Evolutionary conservation across 2,329 filamentous ascomycete genomes (phyloP).

Genomic region (Xylariaceae sp.): DNA sequence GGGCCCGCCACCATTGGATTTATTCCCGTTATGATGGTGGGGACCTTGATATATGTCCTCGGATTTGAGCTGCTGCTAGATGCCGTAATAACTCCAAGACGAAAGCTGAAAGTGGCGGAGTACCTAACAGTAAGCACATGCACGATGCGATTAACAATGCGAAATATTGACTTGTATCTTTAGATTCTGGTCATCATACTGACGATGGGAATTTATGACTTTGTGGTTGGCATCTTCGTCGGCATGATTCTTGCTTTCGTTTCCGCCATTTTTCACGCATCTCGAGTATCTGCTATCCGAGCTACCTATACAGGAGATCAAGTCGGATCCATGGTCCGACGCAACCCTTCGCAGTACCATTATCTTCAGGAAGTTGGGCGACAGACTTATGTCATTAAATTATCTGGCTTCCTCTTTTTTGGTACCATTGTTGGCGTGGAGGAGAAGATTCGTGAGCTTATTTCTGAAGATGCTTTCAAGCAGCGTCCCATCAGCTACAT

Average conservation of each 20-base stretch:
- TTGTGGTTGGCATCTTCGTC: slow-evolving; percentile 90
- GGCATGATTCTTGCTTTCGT: slow-evolving; percentile 92
- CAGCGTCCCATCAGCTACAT: slow-evolving; percentile 85
- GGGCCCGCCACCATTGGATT: slow-evolving; percentile 90
- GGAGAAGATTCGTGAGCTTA: slow-evolving; percentile 79
- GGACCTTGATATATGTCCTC: slow-evolving; percentile 90
- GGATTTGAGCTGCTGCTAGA: slow-evolving; percentile 92
- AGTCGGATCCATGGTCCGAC: slow-evolving; percentile 88
- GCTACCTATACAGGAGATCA: slow-evolving; percentile 89
- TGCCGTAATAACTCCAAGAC: slow-evolving; percentile 85
- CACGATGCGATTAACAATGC: too few species aligned
- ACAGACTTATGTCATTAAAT: slow-evolving; percentile 89
- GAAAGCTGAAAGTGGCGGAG: slow-evolving; percentile 84
- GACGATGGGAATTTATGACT: slow-evolving; percentile 96
- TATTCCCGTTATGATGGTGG: slow-evolving; percentile 97
- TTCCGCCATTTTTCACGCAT: slow-evolving; percentile 89
- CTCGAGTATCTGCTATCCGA: slow-evolving; percentile 84
- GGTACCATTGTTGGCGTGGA: slow-evolving; percentile 97
- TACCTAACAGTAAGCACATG: slow-evolving; percentile 74
- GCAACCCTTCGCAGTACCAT: slow-evolving; percentile 86
- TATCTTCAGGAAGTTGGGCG: slow-evolving; percentile 85
- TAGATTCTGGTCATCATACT: slow-evolving; percentile 84
- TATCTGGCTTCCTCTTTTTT: slow-evolving; percentile 96
- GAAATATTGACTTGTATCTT: slow-evolving; percentile 31
- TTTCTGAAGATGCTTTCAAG: slow-evolving; percentile 81